A percentile compares a stretch with the other conserved stretches of the same genome.
Evolutionary conservation across 2,329 filamentous ascomycete genomes (phyloP).

Genomic region (Mycogone perniciosa): DNA sequence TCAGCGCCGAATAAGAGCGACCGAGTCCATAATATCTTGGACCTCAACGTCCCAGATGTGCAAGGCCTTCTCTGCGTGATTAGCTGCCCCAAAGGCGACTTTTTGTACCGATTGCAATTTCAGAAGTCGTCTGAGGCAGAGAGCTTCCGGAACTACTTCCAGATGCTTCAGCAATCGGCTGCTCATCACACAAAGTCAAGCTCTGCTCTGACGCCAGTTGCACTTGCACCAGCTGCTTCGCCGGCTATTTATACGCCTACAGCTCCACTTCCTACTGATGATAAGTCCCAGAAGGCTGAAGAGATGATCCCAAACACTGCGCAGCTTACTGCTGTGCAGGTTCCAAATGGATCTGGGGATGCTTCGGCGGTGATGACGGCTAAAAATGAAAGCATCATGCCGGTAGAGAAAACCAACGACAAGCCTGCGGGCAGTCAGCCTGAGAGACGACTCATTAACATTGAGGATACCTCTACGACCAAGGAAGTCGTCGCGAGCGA

Average conservation of each 20-base stretch:
- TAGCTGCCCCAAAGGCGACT: not conserved
- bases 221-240: not conserved
- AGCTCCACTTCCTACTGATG: too few relatives aligned
- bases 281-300: too few relatives aligned
- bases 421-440: too few relatives aligned
- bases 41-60: slow-evolving; percentile 16
- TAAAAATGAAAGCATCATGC: too few relatives aligned
- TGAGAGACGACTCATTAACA: too few relatives aligned
- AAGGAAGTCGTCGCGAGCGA: not conserved
- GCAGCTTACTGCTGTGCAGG: too few relatives aligned
- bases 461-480: not conserved
- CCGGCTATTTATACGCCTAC: too few relatives aligned
- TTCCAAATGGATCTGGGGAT: too few relatives aligned
- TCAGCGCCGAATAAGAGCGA: slow-evolving; percentile 9
- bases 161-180: slow-evolving; percentile 13
- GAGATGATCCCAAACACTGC: too few relatives aligned
- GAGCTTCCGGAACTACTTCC: slow-evolving; percentile 14
- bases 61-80: slow-evolving; percentile 20
- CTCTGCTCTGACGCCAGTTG: not conserved
- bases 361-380: too few relatives aligned
- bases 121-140: slow-evolving; percentile 9
- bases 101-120: slow-evolving; percentile 18
- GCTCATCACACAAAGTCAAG: not conserved
- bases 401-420: too few relatives aligned
- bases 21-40: slow-evolving; percentile 16